A percentile compares a stretch with the other conserved stretches of the same genome.
Conservation (phyloP, 352 stramenopile genomes). For the Globisporangium rhizosaccharum region DNA sequence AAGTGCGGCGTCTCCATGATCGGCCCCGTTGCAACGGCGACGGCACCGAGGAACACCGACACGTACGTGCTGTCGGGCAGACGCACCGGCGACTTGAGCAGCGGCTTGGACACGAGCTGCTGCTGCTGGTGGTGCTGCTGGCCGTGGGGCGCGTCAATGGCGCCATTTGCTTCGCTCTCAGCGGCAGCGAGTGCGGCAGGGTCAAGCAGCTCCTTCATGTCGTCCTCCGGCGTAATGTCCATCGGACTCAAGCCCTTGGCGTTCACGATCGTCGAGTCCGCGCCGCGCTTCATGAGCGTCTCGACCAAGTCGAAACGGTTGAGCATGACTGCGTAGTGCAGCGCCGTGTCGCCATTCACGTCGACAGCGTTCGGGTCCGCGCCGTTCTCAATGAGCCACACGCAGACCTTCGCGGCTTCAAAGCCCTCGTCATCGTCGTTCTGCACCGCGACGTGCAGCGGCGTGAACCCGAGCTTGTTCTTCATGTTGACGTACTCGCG, state of each 20-base stretch:
- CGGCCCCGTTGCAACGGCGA: conserved; percentile 73
- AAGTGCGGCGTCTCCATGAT: conserved; percentile 88
- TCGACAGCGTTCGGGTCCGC: conserved; percentile 73
- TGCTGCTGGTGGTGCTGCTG: conserved; percentile 13
- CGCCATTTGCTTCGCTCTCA: conserved; percentile 15
- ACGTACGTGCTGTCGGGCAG: conserved; percentile 81
- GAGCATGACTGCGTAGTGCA: conserved; percentile 84
- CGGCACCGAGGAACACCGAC: conserved; percentile 76
- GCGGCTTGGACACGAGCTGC: conserved; percentile 14
- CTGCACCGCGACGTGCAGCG: conserved; percentile 75
- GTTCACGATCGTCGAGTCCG: conserved; percentile 73
- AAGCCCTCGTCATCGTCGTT: conserved; percentile 89
- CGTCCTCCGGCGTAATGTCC: conserved; percentile 73
- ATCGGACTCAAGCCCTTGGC: conserved; percentile 52
- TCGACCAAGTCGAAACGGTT: conserved; percentile 79
- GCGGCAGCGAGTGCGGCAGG: conserved; percentile 35
- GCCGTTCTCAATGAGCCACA: conserved; percentile 87
- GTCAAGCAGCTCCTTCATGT: conserved; percentile 74
- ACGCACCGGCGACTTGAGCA: conserved; percentile 47
- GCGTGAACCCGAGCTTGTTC: conserved; percentile 81
- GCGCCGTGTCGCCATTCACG: conserved; percentile 75
- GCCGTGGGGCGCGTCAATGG: conserved; percentile 16
- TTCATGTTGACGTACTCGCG: conserved; percentile 85
- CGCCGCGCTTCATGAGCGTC: conserved; percentile 83
- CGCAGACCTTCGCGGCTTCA: conserved; percentile 77